A percentile compares a stretch with the other conserved stretches of the same genome.
Conservation (phyloP, 208 protist genomes). For the Giardia duodenalis region DNA sequence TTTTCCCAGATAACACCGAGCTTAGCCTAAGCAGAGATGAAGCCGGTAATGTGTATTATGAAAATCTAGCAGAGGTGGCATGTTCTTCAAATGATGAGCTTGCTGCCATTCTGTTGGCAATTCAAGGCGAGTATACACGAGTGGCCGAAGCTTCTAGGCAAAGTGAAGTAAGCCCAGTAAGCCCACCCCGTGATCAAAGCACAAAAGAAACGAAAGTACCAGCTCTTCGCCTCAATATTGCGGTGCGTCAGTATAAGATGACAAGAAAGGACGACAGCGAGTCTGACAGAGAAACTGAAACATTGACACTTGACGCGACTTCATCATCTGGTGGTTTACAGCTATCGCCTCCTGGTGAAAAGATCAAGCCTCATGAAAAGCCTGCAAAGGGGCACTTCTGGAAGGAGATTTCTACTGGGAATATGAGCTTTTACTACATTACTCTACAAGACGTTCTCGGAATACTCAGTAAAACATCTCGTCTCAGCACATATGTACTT, state of each 20-base stretch:
- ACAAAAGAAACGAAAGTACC: neutral
- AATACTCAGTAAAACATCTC: neutral
- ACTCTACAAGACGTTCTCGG: neutral
- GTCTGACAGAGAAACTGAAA: too few relatives aligned
- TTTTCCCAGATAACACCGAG: neutral
- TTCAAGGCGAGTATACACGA: neutral
- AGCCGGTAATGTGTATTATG: neutral
- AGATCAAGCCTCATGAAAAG: too few relatives aligned
- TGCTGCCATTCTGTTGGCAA: neutral
- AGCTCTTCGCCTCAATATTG: neutral
- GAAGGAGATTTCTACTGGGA: neutral
- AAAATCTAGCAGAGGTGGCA: neutral
- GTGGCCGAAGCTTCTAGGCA: neutral
- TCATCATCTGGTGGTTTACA: neutral
- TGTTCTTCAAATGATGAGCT: neutral
- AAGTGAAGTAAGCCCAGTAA: too few relatives aligned
- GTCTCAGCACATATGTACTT: neutral
- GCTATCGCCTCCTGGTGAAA: neutral
- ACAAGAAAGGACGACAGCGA: too few relatives aligned
- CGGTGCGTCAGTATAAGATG: neutral
- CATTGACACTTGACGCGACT: neutral
- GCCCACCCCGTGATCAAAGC: too few relatives aligned
- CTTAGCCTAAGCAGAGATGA: neutral
- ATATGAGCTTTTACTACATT: neutral
- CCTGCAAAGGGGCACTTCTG: neutral